Conservation (phyloP, 2,329 filamentous ascomycete genomes). For the Monosporascus sp. region DNA sequence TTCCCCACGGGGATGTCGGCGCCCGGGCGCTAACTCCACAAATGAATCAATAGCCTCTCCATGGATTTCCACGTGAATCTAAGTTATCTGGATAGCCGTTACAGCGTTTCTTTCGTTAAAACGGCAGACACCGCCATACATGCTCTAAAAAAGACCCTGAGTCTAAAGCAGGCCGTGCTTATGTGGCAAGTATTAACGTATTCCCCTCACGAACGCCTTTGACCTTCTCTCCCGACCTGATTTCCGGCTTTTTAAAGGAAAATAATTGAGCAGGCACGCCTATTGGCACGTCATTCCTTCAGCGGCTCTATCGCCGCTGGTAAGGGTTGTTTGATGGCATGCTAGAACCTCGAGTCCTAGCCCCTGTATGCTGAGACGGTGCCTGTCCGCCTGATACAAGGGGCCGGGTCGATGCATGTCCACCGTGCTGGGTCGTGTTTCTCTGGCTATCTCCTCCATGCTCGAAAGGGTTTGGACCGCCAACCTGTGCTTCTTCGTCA, state of each 20-base stretch:
- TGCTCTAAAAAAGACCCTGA: too few species aligned
- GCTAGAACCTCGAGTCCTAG: constrained; percentile 3
- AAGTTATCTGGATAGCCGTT: too few species aligned
- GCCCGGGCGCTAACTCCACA: too few species aligned
- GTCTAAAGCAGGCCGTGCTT: too few species aligned
- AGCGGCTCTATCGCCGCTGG: constrained; percentile 14
- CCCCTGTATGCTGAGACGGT: not conserved
- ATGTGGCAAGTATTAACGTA: too few species aligned
- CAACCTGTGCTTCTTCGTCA: constrained; percentile 27
- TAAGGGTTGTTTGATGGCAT: constrained; percentile 10
- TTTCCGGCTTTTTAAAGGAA: not conserved
- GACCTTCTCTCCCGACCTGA: not conserved
- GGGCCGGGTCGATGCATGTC: constrained; percentile 5
- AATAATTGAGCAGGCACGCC: constrained; percentile 2
- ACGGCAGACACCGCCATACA: too few species aligned
- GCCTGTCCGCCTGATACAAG: constrained; percentile 1
- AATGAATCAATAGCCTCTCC: too few species aligned
- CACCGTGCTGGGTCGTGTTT: constrained; percentile 3
- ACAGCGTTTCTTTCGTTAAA: too few species aligned
- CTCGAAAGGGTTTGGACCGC: constrained; percentile 14
- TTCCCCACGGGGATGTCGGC: too few species aligned
- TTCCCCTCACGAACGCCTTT: too few species aligned
- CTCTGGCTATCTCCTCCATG: constrained; percentile 3
- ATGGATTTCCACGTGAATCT: too few species aligned
- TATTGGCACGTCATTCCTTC: constrained; percentile 2